Base-by-base conservation (phyloP, 2,329 filamentous ascomycete genomes). In the Incumbomyces lentus region DNA sequence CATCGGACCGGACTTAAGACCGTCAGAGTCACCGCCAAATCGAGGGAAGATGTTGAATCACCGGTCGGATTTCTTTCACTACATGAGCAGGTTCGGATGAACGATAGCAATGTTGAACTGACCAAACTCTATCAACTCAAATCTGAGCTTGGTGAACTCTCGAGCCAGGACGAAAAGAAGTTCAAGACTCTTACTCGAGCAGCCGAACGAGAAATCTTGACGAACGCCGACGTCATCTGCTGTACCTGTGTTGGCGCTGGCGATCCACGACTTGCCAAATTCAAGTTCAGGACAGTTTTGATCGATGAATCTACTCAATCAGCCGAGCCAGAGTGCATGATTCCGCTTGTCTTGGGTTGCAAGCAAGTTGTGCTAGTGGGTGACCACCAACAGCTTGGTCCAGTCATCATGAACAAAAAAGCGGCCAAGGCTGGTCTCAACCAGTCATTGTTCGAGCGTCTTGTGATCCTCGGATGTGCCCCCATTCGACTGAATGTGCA, bases 381-480 rank as follows among this genome's bases (percentile, higher is more conserved):
- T 62, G 92, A 98, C 62, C 92, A 98, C 67, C 93, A 96, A 66
- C 92, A 98, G 64, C 79, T 98, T 54, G 92, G 92, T 0, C 92
- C 92, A 1, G 92, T 98, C 59, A 96, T 98, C 62, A 98, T 98
- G 90, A 98, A 98, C 75, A 98, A 98, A 76, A 96, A 96, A 68
- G 92, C 92, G 12, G 92, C 92, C 51, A 96, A 96, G 68, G 92
- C 92, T 46, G 92, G 92, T 51, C 74, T 98, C 13, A 95, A 96
- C 67, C 92, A 96, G 66, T 96, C 90, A n/a, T 74, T 98, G 8
- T 98, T 98, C 60, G 92, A 98, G 69, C 87, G 92, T 59, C 75
- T 98, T 42, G 89, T 96, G 58, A 87, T 90, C 59, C 76, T 96
- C n/a, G 84, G 84, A 37, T 84, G 88, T 58, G 81, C 84, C 33